A percentile compares a stretch with the other conserved stretches of the same genome.
These are phyloP conservation scores for Claviceps sp. DNA, from an alignment of 2,329 filamentous ascomycete genomes.

Conservation along the genomic window DNA sequence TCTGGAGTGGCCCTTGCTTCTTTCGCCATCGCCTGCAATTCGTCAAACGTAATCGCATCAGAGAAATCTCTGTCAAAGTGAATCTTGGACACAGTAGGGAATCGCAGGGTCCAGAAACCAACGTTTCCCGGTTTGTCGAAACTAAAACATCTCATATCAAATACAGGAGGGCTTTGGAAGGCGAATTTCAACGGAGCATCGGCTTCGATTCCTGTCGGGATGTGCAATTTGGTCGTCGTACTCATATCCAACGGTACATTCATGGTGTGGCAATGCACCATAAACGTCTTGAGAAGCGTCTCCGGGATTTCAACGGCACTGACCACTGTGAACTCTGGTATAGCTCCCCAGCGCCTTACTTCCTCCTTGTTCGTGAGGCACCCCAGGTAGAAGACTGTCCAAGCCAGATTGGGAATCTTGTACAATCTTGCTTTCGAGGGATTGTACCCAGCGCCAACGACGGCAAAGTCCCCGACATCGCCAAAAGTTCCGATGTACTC, in stretches of 20 bases:
- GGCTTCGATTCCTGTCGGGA: slow-evolving; percentile 30
- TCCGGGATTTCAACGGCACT: slow-evolving; percentile 46
- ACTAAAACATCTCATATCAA: slow-evolving; percentile 67
- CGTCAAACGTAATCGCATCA: slow-evolving; percentile 55
- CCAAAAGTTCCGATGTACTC: slow-evolving; percentile 69
- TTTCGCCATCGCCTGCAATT: slow-evolving; percentile 54
- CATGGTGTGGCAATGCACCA: slow-evolving; percentile 30
- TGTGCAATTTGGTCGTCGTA: slow-evolving; percentile 29
- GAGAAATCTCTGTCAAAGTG: slow-evolving; percentile 60
- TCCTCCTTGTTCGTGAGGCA: slow-evolving; percentile 58
- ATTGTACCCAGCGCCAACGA: slow-evolving; percentile 64
- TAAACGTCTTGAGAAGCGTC: slow-evolving; percentile 37
- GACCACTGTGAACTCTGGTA: slow-evolving; percentile 52
- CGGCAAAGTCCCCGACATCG: slow-evolving; percentile 70
- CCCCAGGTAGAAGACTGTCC: slow-evolving; percentile 71
- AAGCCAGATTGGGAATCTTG: slow-evolving; percentile 42
- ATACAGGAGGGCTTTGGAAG: slow-evolving; percentile 61
- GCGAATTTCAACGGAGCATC: slow-evolving; percentile 32
- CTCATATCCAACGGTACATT: slow-evolving; percentile 26
- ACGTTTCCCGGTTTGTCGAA: slow-evolving; percentile 62
- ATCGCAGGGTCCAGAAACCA: slow-evolving; percentile 61
- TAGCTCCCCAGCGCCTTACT: slow-evolving; percentile 34
- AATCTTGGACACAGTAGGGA: slow-evolving; percentile 63
- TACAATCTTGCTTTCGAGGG: slow-evolving; percentile 45
- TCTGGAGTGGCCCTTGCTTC: slow-evolving; percentile 36